Base-by-base conservation (phyloP, 1,284 basidiomycete genomes). In the Tilletia horrida region DNA sequence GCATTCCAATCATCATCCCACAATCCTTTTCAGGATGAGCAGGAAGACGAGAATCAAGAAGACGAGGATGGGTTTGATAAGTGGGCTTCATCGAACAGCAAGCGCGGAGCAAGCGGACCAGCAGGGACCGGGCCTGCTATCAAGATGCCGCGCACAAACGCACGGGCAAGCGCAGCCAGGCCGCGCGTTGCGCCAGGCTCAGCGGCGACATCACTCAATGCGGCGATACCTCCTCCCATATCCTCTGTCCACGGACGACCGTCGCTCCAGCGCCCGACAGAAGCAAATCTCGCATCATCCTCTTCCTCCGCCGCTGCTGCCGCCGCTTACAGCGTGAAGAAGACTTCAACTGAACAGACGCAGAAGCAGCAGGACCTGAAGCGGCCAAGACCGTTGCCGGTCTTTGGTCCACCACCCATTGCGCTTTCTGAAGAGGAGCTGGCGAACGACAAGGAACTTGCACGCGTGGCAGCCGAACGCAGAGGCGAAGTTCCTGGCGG, bases 191-290 rank as follows among this genome's bases (percentile, higher is more conserved):
- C 23, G 21, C 13, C 27, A 14, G 50, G 27, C 4, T 23, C 50
- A 27, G 27, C 50, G 31, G 27, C 7, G 7, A 2, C 35, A 18
- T 21, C 55, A 2, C 55, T 59, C 3, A 59, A 16, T 18, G 55
- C 55, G 16, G 14, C 29, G 16, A 59, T 59, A 3, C 55, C 55
- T 18, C 55, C 55, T 25, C 55, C 55, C 3, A 18, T 59, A 3
- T 59, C 55, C 55, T 59, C 55, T 18, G 55, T 59, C 16, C 55
- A 59, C 7, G 55, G 55, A 7, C 55, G 55, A 7, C 55, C 55
- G 3, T 25, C 55, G 4, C 27, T 29, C 3, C 55, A 59, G 27
- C 55, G 55, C 16, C 55, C 27, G 29, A 16, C 55, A 59, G 14
- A 40, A 4, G 3, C 55, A 9, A 14, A 7, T 27, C 27, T 16